Evolutionary conservation across 129 eudicot genomes (phyloP), one percentile per base, ranked within the genome.

Genomic region (Pseudognaphalium luteoalbum): DNA sequence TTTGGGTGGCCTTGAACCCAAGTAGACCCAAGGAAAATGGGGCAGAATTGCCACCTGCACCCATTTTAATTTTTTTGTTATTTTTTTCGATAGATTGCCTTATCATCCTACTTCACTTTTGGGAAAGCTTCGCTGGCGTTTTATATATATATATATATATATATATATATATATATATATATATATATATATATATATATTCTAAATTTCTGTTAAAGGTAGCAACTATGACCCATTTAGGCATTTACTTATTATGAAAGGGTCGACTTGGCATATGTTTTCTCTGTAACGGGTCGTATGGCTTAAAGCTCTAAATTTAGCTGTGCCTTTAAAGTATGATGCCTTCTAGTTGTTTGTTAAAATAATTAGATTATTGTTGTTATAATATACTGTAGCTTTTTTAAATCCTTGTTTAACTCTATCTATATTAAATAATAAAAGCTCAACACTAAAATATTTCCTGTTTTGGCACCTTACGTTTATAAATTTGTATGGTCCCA

Each of bases 401-500:
- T 32, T 44, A 44, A 2, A 12, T 44, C 17, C 10, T 44, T 44
- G 0, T 44, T 12, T 12, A 44, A 44, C 17, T 11, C 16, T 44
- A 44, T 3, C 14, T 44, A 44, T 44, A 44, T 3, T 11, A 44
- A 11, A 44, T 44, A 12, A 12, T 39, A 44, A 44, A 44, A 14
- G 52, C 17, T 11, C 52, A 4, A 14, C 17, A 44, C 17, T 12
- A 4, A 44, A 44, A 44, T 12, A 44, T 10, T 44, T 7, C 44
- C 44, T 39, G 2, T 39, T 39, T 39, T 39, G 44, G 44, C 44
- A 17, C 20, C 22, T 16, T 21, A 15, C n/a, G 68, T 20, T 5
- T 28, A 14, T 34, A 29, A 44, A 12, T 28, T 69, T 61, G 16
- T 34, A 25, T 78, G n/a, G 21, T 60, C 16, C 15, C 77, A 93